A percentile compares a stretch with the other conserved stretches of the same genome.
These are phyloP conservation scores for Monascus ruber DNA, from an alignment of 2,329 filamentous ascomycete species.

Conservation along the genomic window DNA sequence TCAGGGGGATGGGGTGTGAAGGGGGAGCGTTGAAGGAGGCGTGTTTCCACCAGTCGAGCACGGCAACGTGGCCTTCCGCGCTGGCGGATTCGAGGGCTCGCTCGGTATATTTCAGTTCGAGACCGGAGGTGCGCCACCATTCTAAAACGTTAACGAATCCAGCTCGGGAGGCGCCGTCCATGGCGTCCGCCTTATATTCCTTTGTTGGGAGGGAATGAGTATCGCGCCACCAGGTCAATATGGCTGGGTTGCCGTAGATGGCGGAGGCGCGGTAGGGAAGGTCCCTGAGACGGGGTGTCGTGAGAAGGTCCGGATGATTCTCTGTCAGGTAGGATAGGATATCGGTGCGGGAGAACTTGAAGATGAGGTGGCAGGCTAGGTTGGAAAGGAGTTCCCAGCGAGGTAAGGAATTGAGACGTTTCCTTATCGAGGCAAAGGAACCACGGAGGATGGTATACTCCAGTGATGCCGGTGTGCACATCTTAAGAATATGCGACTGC, in stretches of 20 bases:
- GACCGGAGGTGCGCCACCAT: slow-evolving; percentile 77
- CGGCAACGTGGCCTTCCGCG: slow-evolving; percentile 68
- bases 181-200: slow-evolving; percentile 72
- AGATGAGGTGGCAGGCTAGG: slow-evolving; percentile 74
- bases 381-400: slow-evolving; percentile 65
- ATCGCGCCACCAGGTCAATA: slow-evolving; percentile 84
- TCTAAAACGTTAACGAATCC: slow-evolving; percentile 78
- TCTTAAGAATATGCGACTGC: slow-evolving; percentile 50
- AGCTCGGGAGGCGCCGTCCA: slow-evolving; percentile 77
- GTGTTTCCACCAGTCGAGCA: slow-evolving; percentile 88
- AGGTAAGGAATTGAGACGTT: slow-evolving; percentile 56
- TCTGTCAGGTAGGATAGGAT: slow-evolving; percentile 63
- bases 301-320: slow-evolving; percentile 62
- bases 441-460: slow-evolving; percentile 76
- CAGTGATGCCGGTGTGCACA: slow-evolving; percentile 61
- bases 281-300: slow-evolving; percentile 69
- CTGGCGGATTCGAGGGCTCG: slow-evolving; percentile 79
- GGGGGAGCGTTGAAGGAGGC: slow-evolving; percentile 49
- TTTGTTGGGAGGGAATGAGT: slow-evolving; percentile 73
- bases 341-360: slow-evolving; percentile 76
- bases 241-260: slow-evolving; percentile 71
- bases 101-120: slow-evolving; percentile 77
- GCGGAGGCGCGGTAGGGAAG: slow-evolving; percentile 80
- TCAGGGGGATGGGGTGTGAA: slow-evolving; percentile 46
- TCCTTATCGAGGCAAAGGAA: slow-evolving; percentile 58